A percentile compares a stretch with the other conserved stretches of the same genome.
These are phyloP conservation scores for Metschnikowia bowlesiae DNA, from an alignment of 805 yeast genomes.

Conservation along the genomic window DNA sequence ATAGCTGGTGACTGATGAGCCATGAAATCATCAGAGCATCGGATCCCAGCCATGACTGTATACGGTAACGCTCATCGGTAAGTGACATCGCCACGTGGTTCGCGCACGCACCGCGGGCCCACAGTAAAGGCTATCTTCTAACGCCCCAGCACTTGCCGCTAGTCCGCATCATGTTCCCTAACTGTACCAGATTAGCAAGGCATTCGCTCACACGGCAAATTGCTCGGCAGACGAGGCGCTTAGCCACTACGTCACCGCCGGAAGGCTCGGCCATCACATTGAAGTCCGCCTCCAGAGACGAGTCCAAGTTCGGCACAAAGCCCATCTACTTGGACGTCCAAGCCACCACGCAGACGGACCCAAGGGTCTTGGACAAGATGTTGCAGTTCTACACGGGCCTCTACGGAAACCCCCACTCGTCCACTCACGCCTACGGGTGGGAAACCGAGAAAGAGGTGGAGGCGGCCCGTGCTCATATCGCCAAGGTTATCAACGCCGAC, in stretches of 20 bases:
- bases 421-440: constrained; percentile 98
- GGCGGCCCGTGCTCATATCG: constrained; percentile 75
- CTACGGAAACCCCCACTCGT: constrained; percentile 96
- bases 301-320: constrained; percentile 56
- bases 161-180: background rate
- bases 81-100: background rate
- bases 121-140: background rate
- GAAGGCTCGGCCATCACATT: constrained; percentile 44
- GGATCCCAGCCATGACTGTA: no score
- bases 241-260: constrained; percentile 32
- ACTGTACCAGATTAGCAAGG: constrained; percentile 1
- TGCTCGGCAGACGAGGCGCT: background rate
- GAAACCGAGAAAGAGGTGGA: constrained; percentile 94
- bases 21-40: no score
- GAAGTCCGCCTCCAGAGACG: constrained; percentile 43
- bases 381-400: constrained; percentile 81
- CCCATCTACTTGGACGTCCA: constrained; percentile 97
- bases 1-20: no score
- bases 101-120: constrained; percentile 2
- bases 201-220: background rate
- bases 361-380: constrained; percentile 90
- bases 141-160: background rate
- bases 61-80: background rate
- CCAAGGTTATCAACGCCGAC: constrained; percentile 83
- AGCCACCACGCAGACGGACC: constrained; percentile 98